Conservation (phyloP, 2,329 filamentous ascomycete genomes). For the Aspergillus tamarii region DNA sequence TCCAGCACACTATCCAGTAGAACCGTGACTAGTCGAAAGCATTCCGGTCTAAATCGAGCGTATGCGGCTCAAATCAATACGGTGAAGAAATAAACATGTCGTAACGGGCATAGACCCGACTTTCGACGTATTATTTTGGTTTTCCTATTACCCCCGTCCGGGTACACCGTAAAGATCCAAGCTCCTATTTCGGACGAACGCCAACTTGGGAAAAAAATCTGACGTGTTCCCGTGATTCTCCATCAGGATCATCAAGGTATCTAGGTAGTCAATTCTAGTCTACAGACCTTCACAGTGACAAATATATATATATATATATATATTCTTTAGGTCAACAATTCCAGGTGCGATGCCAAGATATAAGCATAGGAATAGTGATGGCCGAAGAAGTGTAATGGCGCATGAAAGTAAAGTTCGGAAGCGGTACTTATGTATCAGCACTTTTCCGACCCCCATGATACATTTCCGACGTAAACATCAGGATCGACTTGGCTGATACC, state of each 20-base stretch:
- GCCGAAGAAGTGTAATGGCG: background rate
- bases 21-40: slow-evolving; percentile 1
- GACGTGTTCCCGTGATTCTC: slow-evolving; percentile 15
- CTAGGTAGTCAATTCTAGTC: background rate
- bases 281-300: background rate
- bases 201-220: slow-evolving; percentile 12
- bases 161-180: background rate
- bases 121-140: background rate
- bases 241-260: background rate
- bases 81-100: background rate
- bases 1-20: background rate
- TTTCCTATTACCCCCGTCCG: background rate
- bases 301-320: background rate
- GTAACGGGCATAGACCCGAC: background rate
- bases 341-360: background rate
- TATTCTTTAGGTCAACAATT: background rate
- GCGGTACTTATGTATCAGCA: background rate
- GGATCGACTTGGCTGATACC: background rate
- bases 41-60: background rate
- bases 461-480: background rate
- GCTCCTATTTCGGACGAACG: slow-evolving; percentile 17
- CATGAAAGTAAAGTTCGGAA: background rate
- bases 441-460: background rate
- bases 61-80: background rate
- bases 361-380: background rate